Evolutionary conservation across 495 filamentous ascomycete genomes (phyloP).

Genomic region (Hypoxylon lienhwacheense): DNA sequence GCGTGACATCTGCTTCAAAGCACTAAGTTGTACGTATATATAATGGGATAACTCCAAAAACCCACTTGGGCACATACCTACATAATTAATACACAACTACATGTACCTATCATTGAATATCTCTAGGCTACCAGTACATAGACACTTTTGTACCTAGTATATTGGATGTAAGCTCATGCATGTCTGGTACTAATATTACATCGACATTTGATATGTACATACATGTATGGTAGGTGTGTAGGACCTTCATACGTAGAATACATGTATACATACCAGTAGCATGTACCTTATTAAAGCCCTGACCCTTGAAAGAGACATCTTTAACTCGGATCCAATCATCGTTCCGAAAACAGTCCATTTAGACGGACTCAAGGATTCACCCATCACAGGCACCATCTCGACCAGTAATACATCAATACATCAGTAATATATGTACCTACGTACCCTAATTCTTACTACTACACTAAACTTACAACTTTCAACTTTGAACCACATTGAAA

Average conservation of each 20-base stretch:
- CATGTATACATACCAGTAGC: not conserved
- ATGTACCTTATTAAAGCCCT: constrained; percentile 4
- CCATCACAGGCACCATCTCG: constrained; percentile 34
- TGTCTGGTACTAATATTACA: not conserved
- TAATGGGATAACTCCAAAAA: too few relatives aligned
- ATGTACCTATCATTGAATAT: too few relatives aligned
- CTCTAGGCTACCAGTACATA: too few relatives aligned
- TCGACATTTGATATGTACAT: constrained; percentile 3
- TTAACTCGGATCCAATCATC: constrained; percentile 29
- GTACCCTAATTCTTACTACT: constrained; percentile 12
- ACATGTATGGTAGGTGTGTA: constrained; percentile 2
- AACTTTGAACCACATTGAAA: too few relatives aligned
- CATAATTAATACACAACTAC: too few relatives aligned
- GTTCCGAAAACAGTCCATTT: constrained; percentile 23
- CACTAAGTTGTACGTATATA: too few relatives aligned
- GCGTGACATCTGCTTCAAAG: too few relatives aligned
- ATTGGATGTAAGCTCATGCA: constrained; percentile 8
- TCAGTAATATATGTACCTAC: constrained; percentile 1
- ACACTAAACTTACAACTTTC: too few relatives aligned
- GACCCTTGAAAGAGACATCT: constrained; percentile 15
- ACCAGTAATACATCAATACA: constrained; percentile 19
- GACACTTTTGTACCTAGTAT: too few relatives aligned
- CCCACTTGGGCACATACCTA: constrained; percentile 2
- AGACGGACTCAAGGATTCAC: constrained; percentile 13
- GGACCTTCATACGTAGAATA: too few relatives aligned